Conservation (phyloP, 2,329 filamentous ascomycete species). For the Talaromyces marneffei region DNA sequence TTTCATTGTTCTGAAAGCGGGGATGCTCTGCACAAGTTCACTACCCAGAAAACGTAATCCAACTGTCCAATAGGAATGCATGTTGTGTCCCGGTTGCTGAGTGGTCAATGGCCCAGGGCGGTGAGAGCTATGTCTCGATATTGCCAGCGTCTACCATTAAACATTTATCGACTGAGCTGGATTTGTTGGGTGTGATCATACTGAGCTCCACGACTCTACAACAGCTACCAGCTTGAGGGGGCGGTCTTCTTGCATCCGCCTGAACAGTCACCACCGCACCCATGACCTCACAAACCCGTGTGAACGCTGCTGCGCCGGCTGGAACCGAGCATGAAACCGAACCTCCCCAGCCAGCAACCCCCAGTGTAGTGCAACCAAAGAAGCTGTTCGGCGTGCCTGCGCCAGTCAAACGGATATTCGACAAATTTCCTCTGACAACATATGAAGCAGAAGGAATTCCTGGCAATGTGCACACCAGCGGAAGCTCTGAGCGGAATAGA, state of each 20-base stretch:
- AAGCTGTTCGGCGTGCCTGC: conserved; percentile 49
- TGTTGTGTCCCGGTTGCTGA: neutral
- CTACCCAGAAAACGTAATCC: conserved; percentile 7
- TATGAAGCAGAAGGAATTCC: conserved; percentile 62
- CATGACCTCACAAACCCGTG: conserved; percentile 18
- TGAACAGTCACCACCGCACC: conserved; percentile 23
- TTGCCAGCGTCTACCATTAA: neutral
- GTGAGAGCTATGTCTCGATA: conserved; percentile 5
- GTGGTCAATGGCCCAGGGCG: conserved; percentile 3
- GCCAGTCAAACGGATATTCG: conserved; percentile 76
- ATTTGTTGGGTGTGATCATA: neutral
- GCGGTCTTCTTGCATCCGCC: neutral
- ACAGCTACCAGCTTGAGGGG: neutral
- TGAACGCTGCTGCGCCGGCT: conserved; percentile 21
- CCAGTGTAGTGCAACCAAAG: conserved; percentile 20
- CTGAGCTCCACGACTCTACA: neutral
- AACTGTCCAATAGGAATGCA: conserved; percentile 7
- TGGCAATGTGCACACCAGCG: conserved; percentile 1
- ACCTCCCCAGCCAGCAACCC: conserved; percentile 3
- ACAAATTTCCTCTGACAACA: conserved; percentile 70
- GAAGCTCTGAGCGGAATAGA: conserved; percentile 60
- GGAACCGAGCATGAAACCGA: conserved; percentile 17
- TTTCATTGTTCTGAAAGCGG: neutral
- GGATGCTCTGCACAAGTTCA: neutral
- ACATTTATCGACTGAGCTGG: neutral